Evolutionary conservation across 225 moss, liverwort and hornwort genomes (phyloP), one percentile per base, ranked within the genome.

Genomic region (Pleurozium schreberi): DNA sequence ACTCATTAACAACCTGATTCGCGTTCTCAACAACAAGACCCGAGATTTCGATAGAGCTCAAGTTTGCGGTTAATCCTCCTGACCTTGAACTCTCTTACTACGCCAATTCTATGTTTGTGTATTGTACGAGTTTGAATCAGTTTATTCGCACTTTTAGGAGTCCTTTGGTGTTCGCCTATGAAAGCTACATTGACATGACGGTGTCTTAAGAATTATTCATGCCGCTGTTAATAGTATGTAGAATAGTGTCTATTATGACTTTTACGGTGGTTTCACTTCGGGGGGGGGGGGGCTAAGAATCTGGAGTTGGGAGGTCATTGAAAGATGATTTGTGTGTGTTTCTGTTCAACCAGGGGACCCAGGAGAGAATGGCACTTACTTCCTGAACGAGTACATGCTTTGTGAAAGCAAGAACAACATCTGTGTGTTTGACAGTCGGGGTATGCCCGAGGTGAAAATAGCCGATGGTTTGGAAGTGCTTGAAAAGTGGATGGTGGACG

Each of bases 391-490:
- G 89, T 94, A 95, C 70, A 90, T 91, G 92, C 87, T 95, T 60
- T 93, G 87, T 85, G 93, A 92, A 71, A 90, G 88, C 60, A 93
- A 75, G 81, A 89, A 77, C 82, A 95, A 90, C 82, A 91, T 97
- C 84, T 90, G 92, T 89, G 90, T 95, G 82, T 97, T 95, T 64
- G 96, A 97, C 85, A 95, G 94, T 75, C 95, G 95, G 47, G 95
- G 96, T 69, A 92, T 96, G 88, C 91, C 94, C 16, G 95, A 95
- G 85, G 90, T 95, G 90, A 94, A 95, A 82, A 88, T 92, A 68
- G 64, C 84, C 18, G 94, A 94, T 40, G 91, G 88, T 75, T 90
- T 92, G 88, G 90, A 90, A 42, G 81, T 93, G 71, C 93, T 94
- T 52, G 91, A 93, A 84, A 86, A 91, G 18, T 95, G 95, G 95